A percentile compares a stretch with the other conserved stretches of the same genome.
Evolutionary conservation across 352 stramenopile genomes (phyloP).

Genomic region (Phytophthora crassamura): DNA sequence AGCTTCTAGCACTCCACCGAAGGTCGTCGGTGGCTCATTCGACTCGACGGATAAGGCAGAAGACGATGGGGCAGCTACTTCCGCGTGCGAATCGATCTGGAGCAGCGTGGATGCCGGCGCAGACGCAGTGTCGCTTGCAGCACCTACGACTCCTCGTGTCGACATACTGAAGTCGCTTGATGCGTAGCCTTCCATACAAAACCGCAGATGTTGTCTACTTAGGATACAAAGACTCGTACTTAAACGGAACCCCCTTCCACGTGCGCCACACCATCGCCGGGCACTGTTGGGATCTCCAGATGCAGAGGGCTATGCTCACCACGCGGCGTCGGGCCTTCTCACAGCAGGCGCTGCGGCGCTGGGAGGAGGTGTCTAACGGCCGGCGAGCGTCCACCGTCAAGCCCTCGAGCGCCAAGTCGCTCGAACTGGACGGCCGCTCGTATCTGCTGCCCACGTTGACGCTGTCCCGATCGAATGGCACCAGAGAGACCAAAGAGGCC

Average conservation of each 20-base stretch:
- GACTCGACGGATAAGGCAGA: conserved; percentile 1
- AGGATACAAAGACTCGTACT: not conserved
- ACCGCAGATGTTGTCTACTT: conserved; percentile 26
- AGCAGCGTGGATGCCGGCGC: not conserved
- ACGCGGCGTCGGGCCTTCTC: conserved; percentile 58
- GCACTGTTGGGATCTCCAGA: conserved; percentile 8
- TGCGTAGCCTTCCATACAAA: conserved; percentile 20
- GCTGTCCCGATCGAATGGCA: conserved; percentile 40
- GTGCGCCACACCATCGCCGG: too few species aligned
- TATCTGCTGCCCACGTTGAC: conserved; percentile 80
- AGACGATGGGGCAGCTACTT: not conserved
- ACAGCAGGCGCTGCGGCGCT: conserved; percentile 59
- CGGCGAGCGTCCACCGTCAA: conserved; percentile 43
- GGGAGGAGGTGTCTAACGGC: conserved; percentile 46
- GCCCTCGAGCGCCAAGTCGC: conserved; percentile 27
- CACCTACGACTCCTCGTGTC: conserved; percentile 5
- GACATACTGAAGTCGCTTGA: conserved; percentile 21
- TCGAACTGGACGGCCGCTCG: conserved; percentile 68
- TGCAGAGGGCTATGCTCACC: conserved; percentile 44
- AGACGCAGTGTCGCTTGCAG: not conserved
- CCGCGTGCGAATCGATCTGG: not conserved
- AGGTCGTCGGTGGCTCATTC: not conserved
- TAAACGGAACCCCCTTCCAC: not conserved
- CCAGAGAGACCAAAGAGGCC: conserved; percentile 10
- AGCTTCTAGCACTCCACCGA: conserved; percentile 8